Percentiles rank a stretch among this genome's conserved stretches.
These are phyloP conservation scores for Talaromyces wortmannii DNA, from an alignment of 495 filamentous ascomycete species.

Conservation along the genomic window DNA sequence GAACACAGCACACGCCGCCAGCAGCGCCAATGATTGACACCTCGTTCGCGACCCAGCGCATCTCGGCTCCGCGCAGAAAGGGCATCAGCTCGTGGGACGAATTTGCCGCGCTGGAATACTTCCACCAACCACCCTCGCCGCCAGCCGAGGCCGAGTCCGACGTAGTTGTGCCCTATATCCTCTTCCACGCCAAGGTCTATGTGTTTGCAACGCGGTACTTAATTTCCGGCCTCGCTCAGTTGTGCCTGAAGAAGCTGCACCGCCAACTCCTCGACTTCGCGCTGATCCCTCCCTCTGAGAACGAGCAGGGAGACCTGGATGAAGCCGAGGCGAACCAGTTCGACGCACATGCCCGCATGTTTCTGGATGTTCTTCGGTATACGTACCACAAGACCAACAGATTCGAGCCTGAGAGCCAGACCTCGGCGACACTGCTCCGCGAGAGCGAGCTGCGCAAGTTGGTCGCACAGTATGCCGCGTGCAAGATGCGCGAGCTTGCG, in stretches of 20 bases:
- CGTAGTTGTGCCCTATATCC: conserved; percentile 25
- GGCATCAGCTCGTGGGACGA: conserved; percentile 35
- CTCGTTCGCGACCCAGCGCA: conserved; percentile 21
- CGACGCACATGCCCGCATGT: conserved; percentile 23
- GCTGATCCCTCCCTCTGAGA: conserved; percentile 14
- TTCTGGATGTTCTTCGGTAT: conserved; percentile 35
- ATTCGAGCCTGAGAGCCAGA: conserved; percentile 34
- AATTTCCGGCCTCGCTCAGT: conserved; percentile 35
- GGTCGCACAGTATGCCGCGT: conserved; percentile 37
- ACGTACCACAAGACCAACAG: conserved; percentile 36
- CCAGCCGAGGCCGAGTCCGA: conserved; percentile 3
- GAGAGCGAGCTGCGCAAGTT: conserved; percentile 38
- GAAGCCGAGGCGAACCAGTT: conserved; percentile 6
- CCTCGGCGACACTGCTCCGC: conserved; percentile 36
- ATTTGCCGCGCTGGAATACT: conserved; percentile 29
- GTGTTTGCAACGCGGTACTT: conserved; percentile 40
- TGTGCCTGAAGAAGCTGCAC: conserved; percentile 38
- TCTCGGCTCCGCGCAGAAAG: conserved; percentile 18
- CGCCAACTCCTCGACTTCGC: conserved; percentile 24
- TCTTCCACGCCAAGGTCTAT: conserved; percentile 42
- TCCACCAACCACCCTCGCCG: conserved; percentile 14
- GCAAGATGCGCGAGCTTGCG: conserved; percentile 35
- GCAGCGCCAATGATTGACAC: conserved; percentile 32
- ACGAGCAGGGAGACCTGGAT: neutral
- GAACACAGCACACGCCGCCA: conserved; percentile 3